A percentile compares a stretch with the other conserved stretches of the same genome.
Evolutionary conservation across 2,329 filamentous ascomycete genomes (phyloP).

Genomic region (Aspergillus glaucus): DNA sequence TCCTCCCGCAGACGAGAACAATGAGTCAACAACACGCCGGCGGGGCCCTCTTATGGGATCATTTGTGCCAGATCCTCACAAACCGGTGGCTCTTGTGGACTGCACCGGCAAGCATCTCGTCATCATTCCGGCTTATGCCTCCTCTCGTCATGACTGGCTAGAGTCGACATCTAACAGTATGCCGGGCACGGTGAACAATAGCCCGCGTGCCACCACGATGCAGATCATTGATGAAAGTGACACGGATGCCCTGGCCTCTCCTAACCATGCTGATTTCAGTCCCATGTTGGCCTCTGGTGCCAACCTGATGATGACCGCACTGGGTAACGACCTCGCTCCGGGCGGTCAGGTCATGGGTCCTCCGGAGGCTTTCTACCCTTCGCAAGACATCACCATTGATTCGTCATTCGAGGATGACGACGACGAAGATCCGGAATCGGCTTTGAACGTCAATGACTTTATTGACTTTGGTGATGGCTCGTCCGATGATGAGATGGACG

Average conservation of each 20-base stretch:
- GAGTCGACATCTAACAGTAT: conserved; percentile 38
- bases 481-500: conserved; percentile 56
- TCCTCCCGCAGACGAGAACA: conserved; percentile 34
- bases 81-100: conserved; percentile 43
- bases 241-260: conserved; percentile 36
- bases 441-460: conserved; percentile 64
- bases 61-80: conserved; percentile 43
- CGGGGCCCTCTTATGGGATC: conserved; percentile 44
- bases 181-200: conserved; percentile 38
- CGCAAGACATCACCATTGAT: conserved; percentile 52
- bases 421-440: conserved; percentile 58
- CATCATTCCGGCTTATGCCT: conserved; percentile 43
- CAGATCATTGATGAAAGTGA: conserved; percentile 41
- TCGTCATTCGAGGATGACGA: conserved; percentile 55
- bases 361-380: conserved; percentile 69
- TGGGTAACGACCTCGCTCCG: conserved; percentile 47
- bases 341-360: conserved; percentile 63
- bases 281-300: conserved; percentile 62
- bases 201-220: conserved; percentile 34
- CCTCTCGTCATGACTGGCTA: conserved; percentile 41
- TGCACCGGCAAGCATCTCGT: conserved; percentile 44
- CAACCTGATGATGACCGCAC: conserved; percentile 72
- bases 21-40: conserved; percentile 28
- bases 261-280: conserved; percentile 30
- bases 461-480: conserved; percentile 59